Percentiles rank a stretch among this genome's conserved stretches.
phyloP scores from a whole-genome alignment of 805 yeast genomes.

The Kodamaea neixiangensis region DNA sequence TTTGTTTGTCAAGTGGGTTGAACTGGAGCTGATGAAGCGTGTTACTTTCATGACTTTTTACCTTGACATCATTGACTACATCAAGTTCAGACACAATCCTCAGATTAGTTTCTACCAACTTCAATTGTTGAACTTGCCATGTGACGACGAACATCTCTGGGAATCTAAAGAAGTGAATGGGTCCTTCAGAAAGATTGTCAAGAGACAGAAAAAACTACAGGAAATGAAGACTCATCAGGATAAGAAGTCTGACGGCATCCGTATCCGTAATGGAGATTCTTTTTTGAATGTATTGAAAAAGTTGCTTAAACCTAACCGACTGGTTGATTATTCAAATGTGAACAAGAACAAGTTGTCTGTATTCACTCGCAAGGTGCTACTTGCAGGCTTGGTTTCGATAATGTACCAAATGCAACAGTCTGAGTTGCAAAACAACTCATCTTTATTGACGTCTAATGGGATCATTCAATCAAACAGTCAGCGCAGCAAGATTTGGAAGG shows the following conservation, averaged over 20 bases:
- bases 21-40: constrained; percentile 75
- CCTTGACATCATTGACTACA: constrained; percentile 76
- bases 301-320: constrained; percentile 53
- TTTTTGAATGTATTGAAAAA: constrained; percentile 61
- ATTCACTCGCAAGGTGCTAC: constrained; percentile 65
- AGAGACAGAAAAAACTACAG: constrained; percentile 34
- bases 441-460: constrained; percentile 25
- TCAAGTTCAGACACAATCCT: constrained; percentile 73
- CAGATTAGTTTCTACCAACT: constrained; percentile 40
- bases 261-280: constrained; percentile 22
- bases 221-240: constrained; percentile 1
- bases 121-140: constrained; percentile 42
- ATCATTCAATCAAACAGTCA: constrained; percentile 16
- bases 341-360: constrained; percentile 25
- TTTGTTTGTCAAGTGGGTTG: constrained; percentile 70
- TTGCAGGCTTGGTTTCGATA: constrained; percentile 67
- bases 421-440: constrained; percentile 57
- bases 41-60: constrained; percentile 81
- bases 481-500: constrained; percentile 64
- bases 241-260: constrained; percentile 1
- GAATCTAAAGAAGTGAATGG: constrained; percentile 40
- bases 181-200: constrained; percentile 39
- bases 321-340: constrained; percentile 11
- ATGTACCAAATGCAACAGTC: constrained; percentile 74
- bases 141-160: constrained; percentile 44